Percentiles rank a stretch among this genome's conserved stretches.
phyloP scores from a whole-genome alignment of 106 monocot species.

The Apostasia shenzhenica region DNA sequence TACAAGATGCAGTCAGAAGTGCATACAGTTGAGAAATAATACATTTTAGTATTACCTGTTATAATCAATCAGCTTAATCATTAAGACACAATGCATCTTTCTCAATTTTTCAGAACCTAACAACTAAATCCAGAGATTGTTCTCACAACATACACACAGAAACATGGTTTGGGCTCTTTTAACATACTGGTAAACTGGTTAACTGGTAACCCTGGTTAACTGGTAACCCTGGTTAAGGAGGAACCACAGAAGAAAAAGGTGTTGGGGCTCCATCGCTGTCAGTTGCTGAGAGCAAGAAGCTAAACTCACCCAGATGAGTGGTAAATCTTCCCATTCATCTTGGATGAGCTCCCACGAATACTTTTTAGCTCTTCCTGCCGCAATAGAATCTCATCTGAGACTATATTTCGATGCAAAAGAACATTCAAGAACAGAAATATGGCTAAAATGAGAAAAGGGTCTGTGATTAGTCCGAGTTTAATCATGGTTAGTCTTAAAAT shows the following conservation, averaged over 20 bases:
- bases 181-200: neutral
- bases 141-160: too few species aligned
- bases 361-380: neutral
- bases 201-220: neutral
- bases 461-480: neutral
- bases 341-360: neutral
- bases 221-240: neutral
- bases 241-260: neutral
- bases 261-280: neutral
- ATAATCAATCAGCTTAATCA: too few species aligned
- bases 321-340: neutral
- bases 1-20: too few species aligned
- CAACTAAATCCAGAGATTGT: too few species aligned
- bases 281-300: neutral
- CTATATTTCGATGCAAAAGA: too few species aligned
- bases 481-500: neutral
- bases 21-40: too few species aligned
- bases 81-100: too few species aligned
- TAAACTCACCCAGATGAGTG: neutral
- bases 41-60: too few species aligned
- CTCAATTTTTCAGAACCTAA: too few species aligned
- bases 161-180: too few species aligned
- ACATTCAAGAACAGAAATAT: too few species aligned
- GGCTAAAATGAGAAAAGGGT: neutral
- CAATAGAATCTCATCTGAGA: neutral